A percentile compares a stretch with the other conserved stretches of the same genome.
Conservation (phyloP, 352 stramenopile genomes). For the Phytophthora brassicae region DNA sequence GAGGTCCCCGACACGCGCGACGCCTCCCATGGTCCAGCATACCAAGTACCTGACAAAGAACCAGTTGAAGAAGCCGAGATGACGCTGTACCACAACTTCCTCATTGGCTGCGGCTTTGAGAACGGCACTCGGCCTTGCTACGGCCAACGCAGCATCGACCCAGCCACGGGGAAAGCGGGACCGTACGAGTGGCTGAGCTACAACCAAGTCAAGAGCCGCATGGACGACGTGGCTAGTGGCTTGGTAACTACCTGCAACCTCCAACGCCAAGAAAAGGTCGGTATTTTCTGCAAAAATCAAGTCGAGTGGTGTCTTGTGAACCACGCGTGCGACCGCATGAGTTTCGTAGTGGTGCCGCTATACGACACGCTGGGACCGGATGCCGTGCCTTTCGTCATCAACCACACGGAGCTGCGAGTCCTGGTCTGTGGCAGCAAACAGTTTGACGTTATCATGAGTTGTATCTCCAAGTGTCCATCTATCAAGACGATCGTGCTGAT, state of each 20-base stretch:
- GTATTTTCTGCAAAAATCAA: slow-evolving; percentile 49
- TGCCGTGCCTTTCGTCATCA: slow-evolving; percentile 48
- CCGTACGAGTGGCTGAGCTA: slow-evolving; percentile 57
- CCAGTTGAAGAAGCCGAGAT: slow-evolving; percentile 22
- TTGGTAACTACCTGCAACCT: slow-evolving; percentile 29
- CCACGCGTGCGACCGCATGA: slow-evolving; percentile 44
- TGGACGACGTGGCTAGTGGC: slow-evolving; percentile 33
- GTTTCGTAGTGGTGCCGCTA: slow-evolving; percentile 43
- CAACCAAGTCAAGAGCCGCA: slow-evolving; percentile 38
- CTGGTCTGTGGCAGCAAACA: slow-evolving; percentile 41
- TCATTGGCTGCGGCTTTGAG: slow-evolving; percentile 25
- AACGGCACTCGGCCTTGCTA: slow-evolving; percentile 19
- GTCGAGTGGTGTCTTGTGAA: slow-evolving; percentile 41
- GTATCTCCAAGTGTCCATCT: slow-evolving; percentile 30
- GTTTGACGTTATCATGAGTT: slow-evolving; percentile 38
- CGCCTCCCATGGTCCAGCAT: slow-evolving; percentile 32
- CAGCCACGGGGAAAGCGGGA: slow-evolving; percentile 30
- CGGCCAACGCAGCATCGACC: slow-evolving; percentile 44
- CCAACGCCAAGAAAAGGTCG: slow-evolving; percentile 45
- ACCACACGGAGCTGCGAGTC: slow-evolving; percentile 46
- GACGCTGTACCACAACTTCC: slow-evolving; percentile 45
- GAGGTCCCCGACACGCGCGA: slow-evolving; percentile 35
- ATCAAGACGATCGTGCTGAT: slow-evolving; percentile 40
- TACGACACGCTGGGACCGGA: slow-evolving; percentile 58
- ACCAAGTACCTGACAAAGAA: slow-evolving; percentile 22